phyloP scores from a whole-genome alignment of 2,329 filamentous ascomycete species.

The Claviceps sp. region DNA sequence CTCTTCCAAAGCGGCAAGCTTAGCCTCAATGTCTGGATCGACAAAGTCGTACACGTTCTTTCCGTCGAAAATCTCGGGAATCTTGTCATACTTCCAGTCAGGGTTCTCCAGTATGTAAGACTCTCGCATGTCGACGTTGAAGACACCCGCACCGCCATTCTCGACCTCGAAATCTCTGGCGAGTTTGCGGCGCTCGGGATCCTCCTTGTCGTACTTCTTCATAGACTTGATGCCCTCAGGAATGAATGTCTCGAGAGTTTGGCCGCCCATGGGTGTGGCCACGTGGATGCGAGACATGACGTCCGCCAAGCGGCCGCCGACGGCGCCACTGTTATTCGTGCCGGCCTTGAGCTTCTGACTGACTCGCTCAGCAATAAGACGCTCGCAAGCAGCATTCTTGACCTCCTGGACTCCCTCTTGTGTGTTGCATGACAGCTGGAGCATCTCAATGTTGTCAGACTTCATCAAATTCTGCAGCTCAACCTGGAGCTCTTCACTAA shows the following conservation, averaged over 20 bases:
- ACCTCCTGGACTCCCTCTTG: conserved; percentile 88
- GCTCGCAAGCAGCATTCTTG: conserved; percentile 89
- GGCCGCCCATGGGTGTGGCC: conserved; percentile 77
- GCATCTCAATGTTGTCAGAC: conserved; percentile 78
- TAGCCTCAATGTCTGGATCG: conserved; percentile 90
- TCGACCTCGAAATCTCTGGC: conserved; percentile 83
- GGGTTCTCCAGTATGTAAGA: conserved; percentile 79
- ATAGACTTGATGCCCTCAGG: conserved; percentile 68
- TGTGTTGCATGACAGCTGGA: conserved; percentile 90
- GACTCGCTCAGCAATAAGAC: conserved; percentile 82
- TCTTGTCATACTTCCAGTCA: conserved; percentile 92
- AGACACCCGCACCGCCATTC: conserved; percentile 90
- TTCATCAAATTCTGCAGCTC: conserved; percentile 71
- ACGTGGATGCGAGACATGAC: conserved; percentile 93
- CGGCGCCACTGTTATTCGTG: conserved; percentile 60
- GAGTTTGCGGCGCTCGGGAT: conserved; percentile 70
- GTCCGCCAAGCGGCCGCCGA: conserved; percentile 73
- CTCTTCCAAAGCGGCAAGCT: conserved; percentile 81
- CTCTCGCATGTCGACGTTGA: conserved; percentile 81
- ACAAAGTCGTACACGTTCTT: conserved; percentile 97
- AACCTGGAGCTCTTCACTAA: conserved; percentile 65
- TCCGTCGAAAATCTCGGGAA: conserved; percentile 87
- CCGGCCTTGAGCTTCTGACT: conserved; percentile 93
- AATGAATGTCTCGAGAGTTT: conserved; percentile 69
- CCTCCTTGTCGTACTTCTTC: conserved; percentile 82